Evolutionary conservation across 2,329 filamentous ascomycete species (phyloP).

Genomic region (Aspergillus cejpii): DNA sequence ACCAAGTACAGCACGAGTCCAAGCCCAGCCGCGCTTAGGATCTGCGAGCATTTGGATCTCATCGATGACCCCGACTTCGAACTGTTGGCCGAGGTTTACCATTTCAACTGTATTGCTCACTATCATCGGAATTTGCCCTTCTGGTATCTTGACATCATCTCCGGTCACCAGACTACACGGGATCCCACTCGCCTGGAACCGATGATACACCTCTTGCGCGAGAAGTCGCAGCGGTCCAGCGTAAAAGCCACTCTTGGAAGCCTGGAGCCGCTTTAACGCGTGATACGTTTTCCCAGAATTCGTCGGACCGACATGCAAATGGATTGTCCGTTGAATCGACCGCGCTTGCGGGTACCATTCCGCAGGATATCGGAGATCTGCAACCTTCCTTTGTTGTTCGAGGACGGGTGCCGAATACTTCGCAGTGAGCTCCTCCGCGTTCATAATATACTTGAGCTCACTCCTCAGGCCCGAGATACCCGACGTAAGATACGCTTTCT

Average conservation of each 20-base stretch:
- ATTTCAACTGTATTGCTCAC: slow-evolving; percentile 94
- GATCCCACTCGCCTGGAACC: slow-evolving; percentile 70
- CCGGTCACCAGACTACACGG: slow-evolving; percentile 78
- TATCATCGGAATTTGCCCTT: slow-evolving; percentile 52
- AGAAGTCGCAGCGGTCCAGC: slow-evolving; percentile 82
- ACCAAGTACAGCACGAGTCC: slow-evolving; percentile 85
- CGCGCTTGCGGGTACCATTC: slow-evolving; percentile 91
- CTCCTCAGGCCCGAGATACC: slow-evolving; percentile 48
- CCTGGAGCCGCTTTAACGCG: slow-evolving; percentile 76
- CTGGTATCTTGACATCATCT: slow-evolving; percentile 71
- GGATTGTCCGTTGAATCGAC: slow-evolving; percentile 70
- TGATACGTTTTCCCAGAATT: slow-evolving; percentile 98
- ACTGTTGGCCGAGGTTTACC: slow-evolving; percentile 52
- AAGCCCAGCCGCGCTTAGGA: slow-evolving; percentile 76
- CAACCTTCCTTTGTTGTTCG: slow-evolving; percentile 56
- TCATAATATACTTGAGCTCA: slow-evolving; percentile 64
- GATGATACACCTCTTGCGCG: slow-evolving; percentile 90
- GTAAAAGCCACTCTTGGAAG: slow-evolving; percentile 71
- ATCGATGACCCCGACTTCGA: slow-evolving; percentile 92
- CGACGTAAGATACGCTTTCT: slow-evolving; percentile 52
- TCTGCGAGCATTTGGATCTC: slow-evolving; percentile 97
- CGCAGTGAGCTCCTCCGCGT: slow-evolving; percentile 55
- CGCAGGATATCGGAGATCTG: slow-evolving; percentile 79
- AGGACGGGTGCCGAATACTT: slow-evolving; percentile 53
- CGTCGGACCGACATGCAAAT: slow-evolving; percentile 91